Percentiles rank a stretch among this genome's conserved stretches.
Conservation (phyloP, 495 filamentous ascomycete species). For the Penicillium turbatum region DNA sequence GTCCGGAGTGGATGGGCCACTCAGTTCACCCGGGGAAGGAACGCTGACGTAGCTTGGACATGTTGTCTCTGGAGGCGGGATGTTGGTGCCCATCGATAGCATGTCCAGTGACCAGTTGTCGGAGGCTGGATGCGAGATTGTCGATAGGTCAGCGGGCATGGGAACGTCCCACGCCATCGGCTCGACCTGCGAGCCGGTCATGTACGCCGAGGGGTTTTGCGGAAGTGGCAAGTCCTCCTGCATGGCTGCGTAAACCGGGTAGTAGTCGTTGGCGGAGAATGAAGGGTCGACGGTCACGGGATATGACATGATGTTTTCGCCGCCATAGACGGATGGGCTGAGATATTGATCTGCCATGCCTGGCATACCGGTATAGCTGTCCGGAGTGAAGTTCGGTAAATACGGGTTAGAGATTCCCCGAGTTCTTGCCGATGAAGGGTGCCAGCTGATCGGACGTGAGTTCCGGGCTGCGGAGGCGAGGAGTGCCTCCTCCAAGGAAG, state of each 20-base stretch:
- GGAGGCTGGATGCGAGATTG: constrained; percentile 24
- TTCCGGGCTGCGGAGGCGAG: constrained; percentile 36
- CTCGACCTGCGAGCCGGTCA: constrained; percentile 41
- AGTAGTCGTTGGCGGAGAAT: constrained; percentile 31
- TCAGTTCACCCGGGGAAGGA: constrained; percentile 36
- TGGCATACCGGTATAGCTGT: constrained; percentile 27
- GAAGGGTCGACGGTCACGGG: constrained; percentile 25
- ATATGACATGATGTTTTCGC: constrained; percentile 28
- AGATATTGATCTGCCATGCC: constrained; percentile 25
- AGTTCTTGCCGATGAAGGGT: constrained; percentile 48
- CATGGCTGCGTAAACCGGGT: constrained; percentile 27
- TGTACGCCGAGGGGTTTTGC: constrained; percentile 37
- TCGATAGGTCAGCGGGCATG: constrained; percentile 14
- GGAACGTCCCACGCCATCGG: constrained; percentile 28
- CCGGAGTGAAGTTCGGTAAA: constrained; percentile 16
- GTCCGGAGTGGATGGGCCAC: constrained; percentile 59
- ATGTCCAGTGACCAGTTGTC: constrained; percentile 40
- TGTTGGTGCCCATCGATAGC: constrained; percentile 36
- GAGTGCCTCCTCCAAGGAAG: constrained; percentile 32
- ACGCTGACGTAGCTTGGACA: constrained; percentile 39
- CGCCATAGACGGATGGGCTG: constrained; percentile 20
- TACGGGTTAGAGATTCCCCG: constrained; percentile 33
- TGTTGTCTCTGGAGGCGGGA: constrained; percentile 30
- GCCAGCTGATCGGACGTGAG: constrained; percentile 67
- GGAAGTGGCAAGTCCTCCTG: constrained; percentile 37